Conservation (phyloP, 148 eudicot genomes). For the Oxyria digyna region DNA sequence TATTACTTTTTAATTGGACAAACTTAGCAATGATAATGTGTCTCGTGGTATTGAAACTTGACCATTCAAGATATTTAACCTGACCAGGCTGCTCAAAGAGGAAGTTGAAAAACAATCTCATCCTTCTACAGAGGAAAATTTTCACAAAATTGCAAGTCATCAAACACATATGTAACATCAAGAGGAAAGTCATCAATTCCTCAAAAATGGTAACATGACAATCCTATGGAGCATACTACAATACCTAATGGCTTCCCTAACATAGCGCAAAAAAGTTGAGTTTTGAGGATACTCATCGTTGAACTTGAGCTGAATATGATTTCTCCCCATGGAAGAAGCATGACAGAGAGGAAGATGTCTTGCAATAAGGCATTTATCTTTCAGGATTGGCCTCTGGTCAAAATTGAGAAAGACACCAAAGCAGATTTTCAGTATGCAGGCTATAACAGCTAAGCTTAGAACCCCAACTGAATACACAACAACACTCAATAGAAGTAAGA, state of each 20-base stretch:
- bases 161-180: not conserved
- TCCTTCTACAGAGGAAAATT: not conserved
- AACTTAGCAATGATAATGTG: constrained; percentile 6
- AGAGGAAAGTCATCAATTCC: not conserved
- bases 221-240: not conserved
- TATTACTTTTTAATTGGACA: not conserved
- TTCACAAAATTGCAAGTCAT: not conserved
- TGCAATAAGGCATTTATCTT: not conserved
- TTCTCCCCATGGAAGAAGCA: constrained; percentile 3
- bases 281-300: not conserved
- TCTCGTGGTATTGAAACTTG: constrained; percentile 72
- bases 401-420: not conserved
- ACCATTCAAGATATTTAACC: constrained; percentile 76
- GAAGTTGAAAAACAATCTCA: constrained; percentile 21
- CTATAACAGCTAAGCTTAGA: not conserved
- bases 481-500: not conserved
- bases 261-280: not conserved
- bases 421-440: not conserved
- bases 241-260: not conserved
- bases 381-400: not conserved
- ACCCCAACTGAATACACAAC: not conserved
- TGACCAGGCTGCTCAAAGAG: constrained; percentile 50
- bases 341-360: not conserved
- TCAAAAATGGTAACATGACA: not conserved
- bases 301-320: not conserved